Percentiles rank a stretch among this genome's conserved stretches.
Evolutionary conservation across 192 early-diverging fungal species (phyloP).

Genomic region (Chytriomyces hyalinus): DNA sequence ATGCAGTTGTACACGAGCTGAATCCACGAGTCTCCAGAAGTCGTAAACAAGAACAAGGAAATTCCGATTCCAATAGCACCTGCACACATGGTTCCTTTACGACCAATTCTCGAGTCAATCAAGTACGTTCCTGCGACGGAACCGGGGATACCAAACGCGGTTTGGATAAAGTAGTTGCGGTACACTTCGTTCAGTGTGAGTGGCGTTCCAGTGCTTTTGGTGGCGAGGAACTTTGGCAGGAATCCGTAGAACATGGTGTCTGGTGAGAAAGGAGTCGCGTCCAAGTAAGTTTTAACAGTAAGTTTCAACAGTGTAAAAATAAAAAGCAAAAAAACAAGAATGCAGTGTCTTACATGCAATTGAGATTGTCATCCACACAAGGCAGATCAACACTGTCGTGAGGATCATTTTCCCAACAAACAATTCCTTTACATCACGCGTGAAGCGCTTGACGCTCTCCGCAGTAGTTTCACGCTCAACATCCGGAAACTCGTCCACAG

Average conservation of each 20-base stretch:
- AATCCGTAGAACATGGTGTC: conserved; percentile 86
- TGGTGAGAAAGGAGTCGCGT: too few species aligned
- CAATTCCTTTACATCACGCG: not conserved
- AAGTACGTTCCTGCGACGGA: conserved; percentile 70
- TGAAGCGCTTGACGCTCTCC: not conserved
- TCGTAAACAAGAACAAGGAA: conserved; percentile 71
- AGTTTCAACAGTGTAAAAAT: too few species aligned
- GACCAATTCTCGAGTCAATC: conserved; percentile 74
- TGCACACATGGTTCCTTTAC: conserved; percentile 78
- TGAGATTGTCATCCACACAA: conserved; percentile 77
- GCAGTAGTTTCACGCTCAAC: not conserved
- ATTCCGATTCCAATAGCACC: conserved; percentile 73
- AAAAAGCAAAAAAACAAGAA: too few species aligned
- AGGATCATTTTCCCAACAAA: not conserved
- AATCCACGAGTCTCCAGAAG: conserved; percentile 55
- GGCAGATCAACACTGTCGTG: conserved; percentile 74
- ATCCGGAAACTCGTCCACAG: conserved; percentile 13
- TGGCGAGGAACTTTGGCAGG: conserved; percentile 72
- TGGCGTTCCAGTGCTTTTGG: not conserved
- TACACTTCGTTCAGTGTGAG: conserved; percentile 63
- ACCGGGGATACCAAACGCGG: conserved; percentile 78
- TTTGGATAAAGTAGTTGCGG: conserved; percentile 76
- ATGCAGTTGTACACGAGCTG: conserved; percentile 67
- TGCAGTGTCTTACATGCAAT: conserved; percentile 55
- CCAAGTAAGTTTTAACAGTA: too few species aligned